phyloP scores from a whole-genome alignment of 306 rosid genomes.

The Casuarina equisetifolia region DNA sequence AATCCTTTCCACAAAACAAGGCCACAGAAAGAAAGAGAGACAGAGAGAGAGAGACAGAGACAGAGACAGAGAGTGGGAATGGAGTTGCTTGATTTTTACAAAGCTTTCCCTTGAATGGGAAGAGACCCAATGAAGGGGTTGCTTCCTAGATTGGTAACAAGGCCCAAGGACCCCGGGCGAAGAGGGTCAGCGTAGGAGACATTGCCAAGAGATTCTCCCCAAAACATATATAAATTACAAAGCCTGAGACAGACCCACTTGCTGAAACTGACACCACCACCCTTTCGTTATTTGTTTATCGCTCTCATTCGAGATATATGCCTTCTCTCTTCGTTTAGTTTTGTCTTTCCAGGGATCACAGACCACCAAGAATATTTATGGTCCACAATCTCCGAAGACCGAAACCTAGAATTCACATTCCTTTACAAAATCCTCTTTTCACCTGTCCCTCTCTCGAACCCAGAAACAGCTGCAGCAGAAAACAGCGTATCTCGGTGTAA shows the following conservation, averaged over 20 bases:
- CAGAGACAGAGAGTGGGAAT: constrained; percentile 8
- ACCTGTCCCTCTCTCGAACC: constrained; percentile 24
- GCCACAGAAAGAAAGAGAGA: constrained; percentile 23
- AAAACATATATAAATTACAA: constrained; percentile 44
- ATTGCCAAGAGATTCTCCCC: constrained; percentile 46
- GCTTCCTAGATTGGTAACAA: constrained; percentile 71
- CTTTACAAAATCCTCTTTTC: constrained; percentile 29
- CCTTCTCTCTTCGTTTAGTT: constrained; percentile 25
- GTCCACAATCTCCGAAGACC: constrained; percentile 30
- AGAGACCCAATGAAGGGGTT: constrained; percentile 58
- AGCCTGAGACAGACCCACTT: constrained; percentile 66
- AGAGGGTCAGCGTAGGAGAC: constrained; percentile 62
- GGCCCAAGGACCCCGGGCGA: constrained; percentile 50
- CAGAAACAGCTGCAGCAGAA: constrained; percentile 34
- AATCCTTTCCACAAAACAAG: constrained; percentile 58
- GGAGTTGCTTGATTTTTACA: constrained; percentile 18
- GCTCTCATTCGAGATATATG: constrained; percentile 37
- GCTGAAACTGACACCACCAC: constrained; percentile 77
- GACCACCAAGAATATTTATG: constrained; percentile 29
- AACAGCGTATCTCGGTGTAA: constrained; percentile 30
- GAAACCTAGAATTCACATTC: constrained; percentile 39
- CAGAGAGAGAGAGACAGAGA: constrained; percentile 11
- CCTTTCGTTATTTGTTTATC: constrained; percentile 37
- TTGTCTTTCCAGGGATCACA: constrained; percentile 38
- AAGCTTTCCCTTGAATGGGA: constrained; percentile 43